A percentile compares a stretch with the other conserved stretches of the same genome.
Conservation (phyloP, 805 yeast species). For the Pichia cabralensis region DNA sequence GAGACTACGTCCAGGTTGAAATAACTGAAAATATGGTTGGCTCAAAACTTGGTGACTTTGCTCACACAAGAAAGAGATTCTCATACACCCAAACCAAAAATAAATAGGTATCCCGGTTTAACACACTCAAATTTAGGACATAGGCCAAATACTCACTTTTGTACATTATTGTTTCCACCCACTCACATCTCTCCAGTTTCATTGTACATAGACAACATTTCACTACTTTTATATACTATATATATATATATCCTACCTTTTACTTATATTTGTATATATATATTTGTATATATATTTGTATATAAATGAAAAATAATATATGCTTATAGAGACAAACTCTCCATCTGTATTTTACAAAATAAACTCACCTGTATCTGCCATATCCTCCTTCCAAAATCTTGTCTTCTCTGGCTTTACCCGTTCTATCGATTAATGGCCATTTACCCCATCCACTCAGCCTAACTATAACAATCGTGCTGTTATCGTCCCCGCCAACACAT, state of each 20-base stretch:
- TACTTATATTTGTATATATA: constrained; percentile 1
- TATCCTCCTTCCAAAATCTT: constrained; percentile 25
- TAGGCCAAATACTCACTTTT: no score
- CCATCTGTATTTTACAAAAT: not conserved
- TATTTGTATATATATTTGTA: not conserved
- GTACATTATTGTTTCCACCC: no score
- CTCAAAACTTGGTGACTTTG: constrained; percentile 87
- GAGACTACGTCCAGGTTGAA: constrained; percentile 80
- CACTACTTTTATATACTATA: constrained; percentile 4
- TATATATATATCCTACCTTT: constrained; percentile 5
- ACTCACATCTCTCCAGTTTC: no score
- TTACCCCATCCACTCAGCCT: constrained; percentile 87
- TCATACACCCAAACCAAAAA: constrained; percentile 73
- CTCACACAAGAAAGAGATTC: constrained; percentile 85
- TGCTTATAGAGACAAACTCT: no score
- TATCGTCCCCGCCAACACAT: constrained; percentile 86
- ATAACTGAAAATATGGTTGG: constrained; percentile 96
- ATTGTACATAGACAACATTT: no score
- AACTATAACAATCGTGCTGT: constrained; percentile 84
- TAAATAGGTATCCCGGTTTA: no score
- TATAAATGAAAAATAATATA: not conserved
- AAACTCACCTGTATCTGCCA: not conserved
- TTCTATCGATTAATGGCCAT: constrained; percentile 79
- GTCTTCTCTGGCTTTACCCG: constrained; percentile 73
- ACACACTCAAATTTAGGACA: no score